These are phyloP conservation scores for Abelmoschus esculentus DNA, from an alignment of 345 rosid species.

Conservation along the genomic window DNA sequence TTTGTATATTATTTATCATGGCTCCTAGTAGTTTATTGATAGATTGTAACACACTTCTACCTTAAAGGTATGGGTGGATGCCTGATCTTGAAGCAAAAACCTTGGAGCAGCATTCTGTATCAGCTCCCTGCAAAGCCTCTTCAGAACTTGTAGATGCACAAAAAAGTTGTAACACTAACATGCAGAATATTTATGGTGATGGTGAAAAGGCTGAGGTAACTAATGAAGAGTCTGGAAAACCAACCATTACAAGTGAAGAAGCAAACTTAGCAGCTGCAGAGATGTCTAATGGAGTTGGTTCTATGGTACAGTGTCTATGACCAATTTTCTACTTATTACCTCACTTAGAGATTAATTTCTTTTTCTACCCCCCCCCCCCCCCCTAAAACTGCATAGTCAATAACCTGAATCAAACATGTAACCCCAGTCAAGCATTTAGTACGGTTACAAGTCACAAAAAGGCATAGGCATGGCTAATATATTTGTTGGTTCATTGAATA, in stretches of 20 bases:
- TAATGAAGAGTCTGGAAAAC: slow-evolving; percentile 21
- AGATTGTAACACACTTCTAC: slow-evolving; percentile 13
- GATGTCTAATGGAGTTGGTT: slow-evolving; percentile 23
- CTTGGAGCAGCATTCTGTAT: slow-evolving; percentile 19
- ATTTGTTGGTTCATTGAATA: background rate
- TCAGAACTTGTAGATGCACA: slow-evolving; percentile 27
- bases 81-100: slow-evolving; percentile 24
- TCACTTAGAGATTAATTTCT: background rate
- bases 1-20: background rate
- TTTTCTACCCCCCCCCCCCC: no score
- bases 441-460: background rate
- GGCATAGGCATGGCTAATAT: background rate
- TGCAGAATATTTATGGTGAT: slow-evolving; percentile 10
- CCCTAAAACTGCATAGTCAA: background rate
- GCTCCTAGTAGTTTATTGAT: background rate
- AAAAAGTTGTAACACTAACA: slow-evolving; percentile 10
- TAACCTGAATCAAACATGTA: background rate
- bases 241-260: slow-evolving; percentile 25
- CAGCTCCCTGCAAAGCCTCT: slow-evolving; percentile 25
- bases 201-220: slow-evolving; percentile 21
- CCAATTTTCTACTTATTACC: slow-evolving; percentile 1
- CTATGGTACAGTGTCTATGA: slow-evolving; percentile 31
- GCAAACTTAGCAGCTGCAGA: slow-evolving; percentile 19
- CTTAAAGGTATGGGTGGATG: slow-evolving; percentile 79
- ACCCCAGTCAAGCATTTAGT: background rate